Percentiles rank a stretch among this genome's conserved stretches.
These are phyloP conservation scores for Zymoseptoria pseudotritici DNA, from an alignment of 2,329 filamentous ascomycete genomes.

Conservation along the genomic window DNA sequence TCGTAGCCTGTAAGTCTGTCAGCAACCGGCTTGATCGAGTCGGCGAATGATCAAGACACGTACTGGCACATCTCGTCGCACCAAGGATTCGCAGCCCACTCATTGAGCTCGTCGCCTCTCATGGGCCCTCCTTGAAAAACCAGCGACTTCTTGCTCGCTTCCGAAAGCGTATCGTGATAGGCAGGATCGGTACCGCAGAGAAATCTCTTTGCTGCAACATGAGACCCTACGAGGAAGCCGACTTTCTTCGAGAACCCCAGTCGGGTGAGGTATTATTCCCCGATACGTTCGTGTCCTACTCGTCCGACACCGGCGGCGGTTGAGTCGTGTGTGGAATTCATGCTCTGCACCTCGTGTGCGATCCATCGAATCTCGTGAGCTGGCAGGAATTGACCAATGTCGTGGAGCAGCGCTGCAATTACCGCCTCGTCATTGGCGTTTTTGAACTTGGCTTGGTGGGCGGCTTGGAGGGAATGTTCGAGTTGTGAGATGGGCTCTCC, in stretches of 20 bases:
- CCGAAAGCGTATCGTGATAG: slow-evolving; percentile 15
- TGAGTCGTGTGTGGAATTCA: slow-evolving; percentile 3
- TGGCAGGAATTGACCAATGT: slow-evolving; percentile 38
- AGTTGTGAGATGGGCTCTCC: slow-evolving; percentile 26
- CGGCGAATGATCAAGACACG: not conserved
- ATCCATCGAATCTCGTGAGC: slow-evolving; percentile 11
- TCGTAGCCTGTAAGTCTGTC: slow-evolving; percentile 2
- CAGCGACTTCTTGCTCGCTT: slow-evolving; percentile 31
- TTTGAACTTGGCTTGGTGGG: slow-evolving; percentile 17
- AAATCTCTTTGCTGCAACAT: slow-evolving; percentile 36
- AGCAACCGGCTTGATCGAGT: not conserved
- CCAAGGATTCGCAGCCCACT: slow-evolving; percentile 13
- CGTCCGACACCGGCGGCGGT: slow-evolving; percentile 26
- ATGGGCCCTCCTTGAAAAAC: slow-evolving; percentile 34
- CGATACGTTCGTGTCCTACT: slow-evolving; percentile 33
- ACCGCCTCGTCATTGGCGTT: slow-evolving; percentile 24
- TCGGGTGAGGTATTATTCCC: slow-evolving; percentile 29
- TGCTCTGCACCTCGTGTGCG: slow-evolving; percentile 16
- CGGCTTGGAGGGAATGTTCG: slow-evolving; percentile 26
- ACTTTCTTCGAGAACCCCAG: slow-evolving; percentile 31
- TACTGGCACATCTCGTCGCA: slow-evolving; percentile 14
- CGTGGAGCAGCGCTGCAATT: slow-evolving; percentile 35
- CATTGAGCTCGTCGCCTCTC: slow-evolving; percentile 23
- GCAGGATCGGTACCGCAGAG: slow-evolving; percentile 27
- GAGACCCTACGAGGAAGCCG: slow-evolving; percentile 30